Conservation (phyloP, 768 basidiomycete genomes). For the Hypsizygus marmoreus region DNA sequence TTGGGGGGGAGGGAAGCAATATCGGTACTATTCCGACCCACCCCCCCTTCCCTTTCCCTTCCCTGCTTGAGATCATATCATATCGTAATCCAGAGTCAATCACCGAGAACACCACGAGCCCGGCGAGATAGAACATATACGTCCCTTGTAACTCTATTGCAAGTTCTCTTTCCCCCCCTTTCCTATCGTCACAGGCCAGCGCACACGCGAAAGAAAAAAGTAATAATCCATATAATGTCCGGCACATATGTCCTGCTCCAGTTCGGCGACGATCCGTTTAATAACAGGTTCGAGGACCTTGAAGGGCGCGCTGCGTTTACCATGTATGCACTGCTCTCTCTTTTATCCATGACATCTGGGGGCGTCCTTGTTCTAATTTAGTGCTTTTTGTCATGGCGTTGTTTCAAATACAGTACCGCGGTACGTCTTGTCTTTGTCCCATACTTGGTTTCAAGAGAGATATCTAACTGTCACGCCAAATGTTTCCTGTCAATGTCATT, state of each 20-base stretch:
- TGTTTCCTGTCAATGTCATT: too few species aligned
- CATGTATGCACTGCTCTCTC: constrained; percentile 46
- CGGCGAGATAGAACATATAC: too few species aligned
- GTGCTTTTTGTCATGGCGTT: too few species aligned
- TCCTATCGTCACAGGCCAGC: constrained; percentile 2
- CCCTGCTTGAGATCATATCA: too few species aligned
- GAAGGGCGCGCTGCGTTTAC: constrained; percentile 68
- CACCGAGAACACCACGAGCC: too few species aligned
- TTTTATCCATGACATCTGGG: constrained; percentile 7
- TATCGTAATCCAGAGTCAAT: too few species aligned
- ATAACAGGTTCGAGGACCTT: constrained; percentile 60
- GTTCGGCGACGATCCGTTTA: constrained; percentile 65
- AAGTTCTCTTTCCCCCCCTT: constrained; percentile 19
- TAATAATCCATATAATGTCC: constrained; percentile 21
- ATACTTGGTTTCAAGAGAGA: not conserved
- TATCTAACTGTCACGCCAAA: not conserved
- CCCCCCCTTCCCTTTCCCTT: too few species aligned
- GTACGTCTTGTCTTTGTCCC: not conserved
- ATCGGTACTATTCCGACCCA: too few species aligned
- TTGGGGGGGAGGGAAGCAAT: too few species aligned
- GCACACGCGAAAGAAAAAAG: not conserved
- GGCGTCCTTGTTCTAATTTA: constrained; percentile 11
- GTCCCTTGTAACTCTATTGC: too few species aligned
- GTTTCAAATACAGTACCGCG: constrained; percentile 20
- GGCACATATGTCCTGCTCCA: constrained; percentile 56